A percentile compares a stretch with the other conserved stretches of the same genome.
Evolutionary conservation across 2,329 filamentous ascomycete genomes (phyloP).

Genomic region (Calonectria crousiana): DNA sequence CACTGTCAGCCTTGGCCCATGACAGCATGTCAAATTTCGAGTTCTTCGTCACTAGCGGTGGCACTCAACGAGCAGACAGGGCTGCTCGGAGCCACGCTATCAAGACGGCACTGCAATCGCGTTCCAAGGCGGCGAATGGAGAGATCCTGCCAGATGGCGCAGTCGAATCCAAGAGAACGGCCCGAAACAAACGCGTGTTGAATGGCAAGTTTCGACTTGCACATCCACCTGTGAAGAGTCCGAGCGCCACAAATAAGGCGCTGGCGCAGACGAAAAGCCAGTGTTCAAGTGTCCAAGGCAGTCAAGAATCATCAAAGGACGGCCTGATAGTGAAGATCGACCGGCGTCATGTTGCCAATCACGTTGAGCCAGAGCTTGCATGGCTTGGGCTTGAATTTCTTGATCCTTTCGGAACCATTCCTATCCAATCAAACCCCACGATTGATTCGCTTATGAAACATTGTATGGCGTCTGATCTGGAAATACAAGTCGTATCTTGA

Average conservation of each 20-base stretch:
- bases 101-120: not conserved
- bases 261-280: not conserved
- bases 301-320: too few relatives aligned
- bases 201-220: not conserved
- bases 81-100: not conserved
- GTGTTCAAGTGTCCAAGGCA: too few relatives aligned
- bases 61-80: not conserved
- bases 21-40: not conserved
- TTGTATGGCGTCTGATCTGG: not conserved
- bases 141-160: not conserved
- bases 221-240: not conserved
- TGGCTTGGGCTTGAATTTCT: not conserved
- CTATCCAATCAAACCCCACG: not conserved
- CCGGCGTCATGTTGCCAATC: too few relatives aligned
- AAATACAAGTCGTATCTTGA: not conserved
- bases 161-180: not conserved
- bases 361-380: not conserved
- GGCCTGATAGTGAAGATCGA: not conserved
- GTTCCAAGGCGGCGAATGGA: not conserved
- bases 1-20: not conserved
- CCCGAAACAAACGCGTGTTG: not conserved
- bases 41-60: not conserved
- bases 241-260: not conserved
- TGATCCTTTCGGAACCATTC: constrained; percentile 5
- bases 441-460: constrained; percentile 2